These are phyloP conservation scores for Xenoacremonium recifei DNA, from an alignment of 2,329 filamentous ascomycete species.

Conservation along the genomic window DNA sequence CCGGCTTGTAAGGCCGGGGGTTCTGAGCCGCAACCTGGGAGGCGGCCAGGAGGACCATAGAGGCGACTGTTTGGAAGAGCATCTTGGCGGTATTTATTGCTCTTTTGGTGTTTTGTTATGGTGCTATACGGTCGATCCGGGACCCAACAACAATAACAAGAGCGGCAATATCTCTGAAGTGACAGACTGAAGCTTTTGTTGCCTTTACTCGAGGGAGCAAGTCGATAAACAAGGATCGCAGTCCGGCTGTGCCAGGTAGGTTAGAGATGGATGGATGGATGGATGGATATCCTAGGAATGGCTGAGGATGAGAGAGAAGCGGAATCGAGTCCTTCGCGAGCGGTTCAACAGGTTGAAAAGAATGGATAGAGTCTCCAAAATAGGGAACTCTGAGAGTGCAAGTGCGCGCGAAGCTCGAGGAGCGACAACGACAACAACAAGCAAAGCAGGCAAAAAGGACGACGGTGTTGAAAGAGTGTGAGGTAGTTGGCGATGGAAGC, in stretches of 20 bases:
- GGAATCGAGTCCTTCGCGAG: background rate
- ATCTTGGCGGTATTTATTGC: too few relatives aligned
- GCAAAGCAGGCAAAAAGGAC: conserved; percentile 3
- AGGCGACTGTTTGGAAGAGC: conserved; percentile 33
- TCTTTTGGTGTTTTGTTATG: too few relatives aligned
- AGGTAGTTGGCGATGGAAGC: background rate
- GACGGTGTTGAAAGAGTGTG: background rate
- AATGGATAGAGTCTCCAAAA: conserved; percentile 24
- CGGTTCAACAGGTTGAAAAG: conserved; percentile 12
- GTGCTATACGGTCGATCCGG: too few relatives aligned
- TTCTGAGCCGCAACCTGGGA: conserved; percentile 27
- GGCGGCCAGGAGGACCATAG: conserved; percentile 35
- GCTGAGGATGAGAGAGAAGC: background rate
- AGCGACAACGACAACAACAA: conserved; percentile 10
- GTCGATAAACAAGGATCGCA: background rate
- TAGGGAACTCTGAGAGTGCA: conserved; percentile 16
- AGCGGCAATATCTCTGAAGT: too few relatives aligned
- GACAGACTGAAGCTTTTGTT: too few relatives aligned
- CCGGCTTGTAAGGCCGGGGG: conserved; percentile 34
- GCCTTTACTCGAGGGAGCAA: too few relatives aligned
- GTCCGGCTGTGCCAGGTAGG: background rate
- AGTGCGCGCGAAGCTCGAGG: background rate
- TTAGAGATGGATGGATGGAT: too few relatives aligned
- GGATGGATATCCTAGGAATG: too few relatives aligned
- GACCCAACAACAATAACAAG: too few relatives aligned